These are phyloP conservation scores for Saccharomycopsis capsularis DNA, from an alignment of 805 yeast genomes.

Conservation along the genomic window DNA sequence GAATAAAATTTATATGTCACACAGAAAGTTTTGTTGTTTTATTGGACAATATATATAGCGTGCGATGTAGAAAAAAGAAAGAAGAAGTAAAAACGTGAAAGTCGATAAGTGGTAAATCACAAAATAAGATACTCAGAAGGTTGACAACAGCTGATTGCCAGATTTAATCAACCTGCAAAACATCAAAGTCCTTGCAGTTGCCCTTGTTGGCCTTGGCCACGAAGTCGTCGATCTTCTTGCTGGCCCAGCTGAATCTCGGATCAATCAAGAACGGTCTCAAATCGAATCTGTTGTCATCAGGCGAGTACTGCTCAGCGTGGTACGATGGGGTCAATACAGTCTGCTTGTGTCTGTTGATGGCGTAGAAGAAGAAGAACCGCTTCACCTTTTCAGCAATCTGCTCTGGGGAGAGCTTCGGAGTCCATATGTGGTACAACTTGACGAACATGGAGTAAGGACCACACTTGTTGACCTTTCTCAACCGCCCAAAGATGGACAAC, in stretches of 20 bases:
- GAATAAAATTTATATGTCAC: too few species aligned
- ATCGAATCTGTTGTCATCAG: constrained; percentile 96
- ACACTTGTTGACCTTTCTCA: constrained; percentile 87
- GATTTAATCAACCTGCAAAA: constrained; percentile 13
- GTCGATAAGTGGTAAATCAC: neutral
- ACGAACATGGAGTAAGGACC: constrained; percentile 96
- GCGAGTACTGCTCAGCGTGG: constrained; percentile 97
- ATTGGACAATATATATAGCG: too few species aligned
- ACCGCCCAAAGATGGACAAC: constrained; percentile 79
- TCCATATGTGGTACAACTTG: constrained; percentile 87
- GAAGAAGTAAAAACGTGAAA: neutral
- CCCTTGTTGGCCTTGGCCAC: constrained; percentile 31
- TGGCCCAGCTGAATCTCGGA: constrained; percentile 86
- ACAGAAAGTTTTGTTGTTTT: too few species aligned
- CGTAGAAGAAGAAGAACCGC: constrained; percentile 86
- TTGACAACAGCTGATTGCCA: neutral
- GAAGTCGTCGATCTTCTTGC: constrained; percentile 76
- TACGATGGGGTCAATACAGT: constrained; percentile 96
- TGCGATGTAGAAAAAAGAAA: neutral
- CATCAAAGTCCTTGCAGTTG: constrained; percentile 3
- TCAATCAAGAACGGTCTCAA: constrained; percentile 91
- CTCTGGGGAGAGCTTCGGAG: constrained; percentile 72
- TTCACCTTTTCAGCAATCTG: constrained; percentile 90
- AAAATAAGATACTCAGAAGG: neutral
- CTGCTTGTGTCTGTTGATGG: constrained; percentile 93